Conservation (phyloP, 2,329 filamentous ascomycete genomes). For the Chalaropsis ovoidea region DNA sequence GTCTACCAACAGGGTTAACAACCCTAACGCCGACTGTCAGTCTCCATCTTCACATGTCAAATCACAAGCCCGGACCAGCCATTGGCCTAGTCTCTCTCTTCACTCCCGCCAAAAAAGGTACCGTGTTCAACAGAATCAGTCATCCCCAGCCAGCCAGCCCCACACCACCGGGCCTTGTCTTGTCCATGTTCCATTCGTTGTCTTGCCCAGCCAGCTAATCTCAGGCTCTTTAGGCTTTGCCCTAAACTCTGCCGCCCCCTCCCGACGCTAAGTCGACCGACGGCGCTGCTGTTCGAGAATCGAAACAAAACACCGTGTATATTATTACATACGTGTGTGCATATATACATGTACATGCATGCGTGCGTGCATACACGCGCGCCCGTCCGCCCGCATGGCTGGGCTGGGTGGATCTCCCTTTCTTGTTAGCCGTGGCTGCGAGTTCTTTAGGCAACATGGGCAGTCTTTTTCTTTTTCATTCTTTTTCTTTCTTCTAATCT, state of each 20-base stretch:
- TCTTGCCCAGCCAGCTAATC: not conserved
- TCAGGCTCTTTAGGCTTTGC: not conserved
- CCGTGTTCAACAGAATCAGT: too few relatives aligned
- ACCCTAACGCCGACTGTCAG: not conserved
- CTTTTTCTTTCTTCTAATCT: too few relatives aligned
- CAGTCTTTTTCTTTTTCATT: too few relatives aligned
- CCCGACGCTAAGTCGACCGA: too few relatives aligned
- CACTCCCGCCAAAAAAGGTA: too few relatives aligned
- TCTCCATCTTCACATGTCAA: conserved; percentile 3
- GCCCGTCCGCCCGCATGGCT: not conserved
- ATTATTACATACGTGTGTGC: not conserved
- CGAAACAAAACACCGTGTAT: not conserved
- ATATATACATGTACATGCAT: not conserved
- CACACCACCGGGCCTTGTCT: not conserved
- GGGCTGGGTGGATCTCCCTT: not conserved
- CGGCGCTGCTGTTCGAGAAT: not conserved
- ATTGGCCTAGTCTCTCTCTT: not conserved
- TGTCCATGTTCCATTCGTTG: not conserved
- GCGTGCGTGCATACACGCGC: not conserved
- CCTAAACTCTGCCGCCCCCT: too few relatives aligned
- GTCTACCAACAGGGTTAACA: not conserved
- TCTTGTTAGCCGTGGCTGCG: not conserved
- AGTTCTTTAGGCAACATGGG: not conserved
- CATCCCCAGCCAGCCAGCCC: not conserved
- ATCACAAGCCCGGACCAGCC: not conserved